phyloP scores from a whole-genome alignment of 2,329 filamentous ascomycete species.

The Hymenoscyphus repandus region DNA sequence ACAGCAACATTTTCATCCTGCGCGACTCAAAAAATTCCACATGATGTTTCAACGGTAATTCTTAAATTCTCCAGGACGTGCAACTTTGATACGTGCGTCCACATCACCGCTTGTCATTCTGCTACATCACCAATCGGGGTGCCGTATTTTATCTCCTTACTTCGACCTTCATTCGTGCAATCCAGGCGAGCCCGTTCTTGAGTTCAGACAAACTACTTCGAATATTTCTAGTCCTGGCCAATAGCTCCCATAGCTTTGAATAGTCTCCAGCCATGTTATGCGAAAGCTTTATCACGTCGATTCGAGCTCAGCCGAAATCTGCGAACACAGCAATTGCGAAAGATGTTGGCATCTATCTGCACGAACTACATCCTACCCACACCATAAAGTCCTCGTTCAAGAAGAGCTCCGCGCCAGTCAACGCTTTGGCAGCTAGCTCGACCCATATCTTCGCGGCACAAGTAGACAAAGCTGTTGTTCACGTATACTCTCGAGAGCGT shows the following conservation, averaged over 20 bases:
- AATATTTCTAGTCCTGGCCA: background rate
- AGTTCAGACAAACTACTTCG: background rate
- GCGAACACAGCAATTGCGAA: slow-evolving; percentile 62
- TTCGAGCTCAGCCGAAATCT: slow-evolving; percentile 51
- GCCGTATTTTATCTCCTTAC: background rate
- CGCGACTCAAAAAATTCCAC: no score
- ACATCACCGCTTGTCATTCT: no score
- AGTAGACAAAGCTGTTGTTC: slow-evolving; percentile 82
- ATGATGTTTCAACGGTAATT: no score
- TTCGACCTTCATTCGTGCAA: background rate
- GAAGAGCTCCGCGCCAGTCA: slow-evolving; percentile 77
- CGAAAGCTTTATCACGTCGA: slow-evolving; percentile 55
- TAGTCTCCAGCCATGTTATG: slow-evolving; percentile 43
- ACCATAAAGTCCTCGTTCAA: slow-evolving; percentile 78
- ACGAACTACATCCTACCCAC: slow-evolving; percentile 73
- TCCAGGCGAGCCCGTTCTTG: background rate
- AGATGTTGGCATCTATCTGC: slow-evolving; percentile 82
- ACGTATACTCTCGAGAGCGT: slow-evolving; percentile 81
- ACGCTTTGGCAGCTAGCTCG: slow-evolving; percentile 73
- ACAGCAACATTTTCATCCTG: no score
- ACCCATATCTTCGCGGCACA: slow-evolving; percentile 90
- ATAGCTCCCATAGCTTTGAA: background rate
- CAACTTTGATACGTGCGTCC: no score
- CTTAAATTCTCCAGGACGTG: no score
- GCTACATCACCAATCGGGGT: no score